Evolutionary conservation across 805 yeast genomes (phyloP).

Genomic region (Zygotorulaspora florentina): DNA sequence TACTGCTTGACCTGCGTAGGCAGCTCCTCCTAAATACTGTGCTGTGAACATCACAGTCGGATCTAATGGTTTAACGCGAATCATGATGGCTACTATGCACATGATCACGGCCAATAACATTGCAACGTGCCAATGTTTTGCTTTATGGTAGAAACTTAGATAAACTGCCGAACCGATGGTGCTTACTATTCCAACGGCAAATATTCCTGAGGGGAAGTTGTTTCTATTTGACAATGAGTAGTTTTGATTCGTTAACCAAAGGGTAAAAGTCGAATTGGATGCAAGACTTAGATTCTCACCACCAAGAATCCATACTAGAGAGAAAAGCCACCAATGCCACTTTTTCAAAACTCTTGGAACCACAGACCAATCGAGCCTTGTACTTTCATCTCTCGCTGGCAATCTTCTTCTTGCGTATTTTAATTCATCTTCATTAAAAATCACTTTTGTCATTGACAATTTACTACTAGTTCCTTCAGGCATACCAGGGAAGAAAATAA

Average conservation of each 20-base stretch:
- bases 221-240: conserved; percentile 46
- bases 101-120: conserved; percentile 41
- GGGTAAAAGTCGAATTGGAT: conserved; percentile 44
- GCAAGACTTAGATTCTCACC: conserved; percentile 48
- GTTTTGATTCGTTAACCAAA: conserved; percentile 42
- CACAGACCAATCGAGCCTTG: conserved; percentile 37
- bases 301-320: conserved; percentile 48
- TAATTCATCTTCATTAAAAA: conserved; percentile 41
- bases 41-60: conserved; percentile 45
- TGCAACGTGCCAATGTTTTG: conserved; percentile 50
- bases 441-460: conserved; percentile 31
- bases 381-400: conserved; percentile 38
- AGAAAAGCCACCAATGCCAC: conserved; percentile 58
- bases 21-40: conserved; percentile 50
- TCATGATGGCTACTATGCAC: conserved; percentile 46
- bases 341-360: conserved; percentile 44
- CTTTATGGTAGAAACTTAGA: conserved; percentile 41
- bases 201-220: conserved; percentile 53
- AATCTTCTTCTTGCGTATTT: conserved; percentile 42
- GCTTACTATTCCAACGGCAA: conserved; percentile 47
- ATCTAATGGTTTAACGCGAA: conserved; percentile 40
- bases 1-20: conserved; percentile 57
- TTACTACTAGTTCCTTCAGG: conserved; percentile 38
- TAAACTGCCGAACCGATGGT: conserved; percentile 43
- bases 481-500: conserved; percentile 55